These are phyloP conservation scores for Ambispora gerdemannii DNA, from an alignment of 192 early-diverging fungal genomes.

Conservation along the genomic window DNA sequence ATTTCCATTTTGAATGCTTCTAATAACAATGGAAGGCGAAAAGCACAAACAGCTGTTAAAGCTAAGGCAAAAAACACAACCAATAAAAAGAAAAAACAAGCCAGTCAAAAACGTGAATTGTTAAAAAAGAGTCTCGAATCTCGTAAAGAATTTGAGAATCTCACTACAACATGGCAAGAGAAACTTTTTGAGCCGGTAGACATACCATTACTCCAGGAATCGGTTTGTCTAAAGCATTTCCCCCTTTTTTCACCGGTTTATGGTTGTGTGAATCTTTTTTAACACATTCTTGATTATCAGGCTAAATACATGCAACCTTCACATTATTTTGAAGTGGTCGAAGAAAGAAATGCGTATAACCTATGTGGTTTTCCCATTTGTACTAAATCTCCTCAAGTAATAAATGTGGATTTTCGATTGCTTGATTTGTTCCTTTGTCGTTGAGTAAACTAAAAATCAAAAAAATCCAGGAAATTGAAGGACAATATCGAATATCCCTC, in stretches of 20 bases:
- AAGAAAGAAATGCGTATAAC: conserved; percentile 65
- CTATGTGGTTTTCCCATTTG: conserved; percentile 88
- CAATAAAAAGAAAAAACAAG: neutral
- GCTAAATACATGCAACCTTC: conserved; percentile 64
- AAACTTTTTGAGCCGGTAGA: conserved; percentile 45
- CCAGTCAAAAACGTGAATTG: conserved; percentile 2
- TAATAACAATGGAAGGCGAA: too few relatives aligned
- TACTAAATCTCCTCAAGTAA: conserved; percentile 42
- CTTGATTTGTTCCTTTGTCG: neutral
- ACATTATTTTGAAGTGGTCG: conserved; percentile 66
- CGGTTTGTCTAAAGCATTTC: conserved; percentile 37
- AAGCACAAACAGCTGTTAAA: too few relatives aligned
- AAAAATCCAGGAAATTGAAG: conserved; percentile 42
- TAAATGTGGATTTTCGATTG: conserved; percentile 17
- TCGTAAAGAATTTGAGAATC: conserved; percentile 36
- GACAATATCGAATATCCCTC: conserved; percentile 68
- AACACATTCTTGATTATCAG: conserved; percentile 18
- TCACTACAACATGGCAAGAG: conserved; percentile 48
- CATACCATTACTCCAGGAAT: conserved; percentile 38
- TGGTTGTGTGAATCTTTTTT: too few relatives aligned
- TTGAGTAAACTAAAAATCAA: neutral
- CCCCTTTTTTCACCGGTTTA: too few relatives aligned
- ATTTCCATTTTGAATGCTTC: too few relatives aligned
- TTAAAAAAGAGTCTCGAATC: conserved; percentile 35
- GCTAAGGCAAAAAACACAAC: neutral